Percentiles rank a stretch among this genome's conserved stretches.
Evolutionary conservation across 352 stramenopile genomes (phyloP).

Genomic region (Phytophthora tentaculata): DNA sequence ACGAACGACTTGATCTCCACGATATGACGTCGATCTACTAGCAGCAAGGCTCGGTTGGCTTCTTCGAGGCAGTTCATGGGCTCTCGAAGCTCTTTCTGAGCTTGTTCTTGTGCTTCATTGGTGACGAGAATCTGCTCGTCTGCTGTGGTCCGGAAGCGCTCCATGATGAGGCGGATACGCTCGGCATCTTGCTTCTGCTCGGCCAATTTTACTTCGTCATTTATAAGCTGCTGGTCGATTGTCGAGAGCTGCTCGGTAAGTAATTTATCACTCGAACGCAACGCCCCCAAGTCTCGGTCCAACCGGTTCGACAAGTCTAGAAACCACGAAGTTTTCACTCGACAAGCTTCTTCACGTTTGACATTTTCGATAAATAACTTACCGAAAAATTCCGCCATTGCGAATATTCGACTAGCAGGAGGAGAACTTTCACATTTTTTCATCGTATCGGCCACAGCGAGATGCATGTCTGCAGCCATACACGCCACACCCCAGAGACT

Average conservation of each 20-base stretch:
- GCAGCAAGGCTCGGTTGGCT: slow-evolving; percentile 60
- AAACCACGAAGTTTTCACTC: slow-evolving; percentile 31
- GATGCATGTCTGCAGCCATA: slow-evolving; percentile 41
- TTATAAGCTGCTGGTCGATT: slow-evolving; percentile 36
- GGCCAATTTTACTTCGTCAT: slow-evolving; percentile 28
- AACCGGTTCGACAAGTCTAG: slow-evolving; percentile 30
- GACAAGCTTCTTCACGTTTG: slow-evolving; percentile 24
- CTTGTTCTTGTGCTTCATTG: slow-evolving; percentile 65
- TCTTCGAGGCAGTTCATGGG: slow-evolving; percentile 73
- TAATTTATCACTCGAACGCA: slow-evolving; percentile 32
- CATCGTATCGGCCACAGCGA: slow-evolving; percentile 14
- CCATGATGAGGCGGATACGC: slow-evolving; percentile 61
- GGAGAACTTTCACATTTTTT: slow-evolving; percentile 1
- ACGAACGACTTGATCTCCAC: slow-evolving; percentile 88
- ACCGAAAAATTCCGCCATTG: slow-evolving; percentile 26
- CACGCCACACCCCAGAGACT: slow-evolving; percentile 50
- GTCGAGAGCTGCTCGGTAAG: slow-evolving; percentile 27
- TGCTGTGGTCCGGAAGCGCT: slow-evolving; percentile 57
- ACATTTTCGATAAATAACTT: slow-evolving; percentile 32
- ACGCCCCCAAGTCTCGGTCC: slow-evolving; percentile 24
- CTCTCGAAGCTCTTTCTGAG: slow-evolving; percentile 61
- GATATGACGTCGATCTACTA: slow-evolving; percentile 79
- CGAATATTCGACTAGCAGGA: slow-evolving; percentile 17
- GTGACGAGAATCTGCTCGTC: slow-evolving; percentile 72
- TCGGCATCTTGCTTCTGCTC: slow-evolving; percentile 57